Percentiles rank a stretch among this genome's conserved stretches.
These are phyloP conservation scores for Elymus sibiricus DNA, from an alignment of 176 grass and related monocot genomes.

Conservation along the genomic window DNA sequence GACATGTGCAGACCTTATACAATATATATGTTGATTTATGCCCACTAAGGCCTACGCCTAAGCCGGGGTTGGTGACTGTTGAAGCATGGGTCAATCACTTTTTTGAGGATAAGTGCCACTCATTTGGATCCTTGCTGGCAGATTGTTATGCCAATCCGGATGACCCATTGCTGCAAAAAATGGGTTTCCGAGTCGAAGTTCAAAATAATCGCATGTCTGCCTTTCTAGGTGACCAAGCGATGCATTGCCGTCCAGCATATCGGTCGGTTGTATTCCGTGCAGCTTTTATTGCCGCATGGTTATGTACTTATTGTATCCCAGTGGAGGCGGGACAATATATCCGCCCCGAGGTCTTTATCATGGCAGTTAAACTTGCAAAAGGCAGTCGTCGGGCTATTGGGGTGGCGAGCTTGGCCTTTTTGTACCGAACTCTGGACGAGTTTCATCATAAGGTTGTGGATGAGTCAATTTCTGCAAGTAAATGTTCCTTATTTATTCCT, in stretches of 20 bases:
- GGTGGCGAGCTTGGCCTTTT: not conserved
- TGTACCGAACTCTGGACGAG: not conserved
- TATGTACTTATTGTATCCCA: not conserved
- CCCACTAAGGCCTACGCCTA: not conserved
- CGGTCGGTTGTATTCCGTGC: not conserved
- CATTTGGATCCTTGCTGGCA: not conserved
- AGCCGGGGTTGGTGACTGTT: not conserved
- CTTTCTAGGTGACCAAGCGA: not conserved
- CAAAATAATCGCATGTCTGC: not conserved
- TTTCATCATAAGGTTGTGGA: not conserved
- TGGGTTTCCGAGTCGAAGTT: not conserved
- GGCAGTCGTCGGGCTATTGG: not conserved
- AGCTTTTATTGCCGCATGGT: not conserved
- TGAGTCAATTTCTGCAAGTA: not conserved
- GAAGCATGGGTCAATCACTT: not conserved
- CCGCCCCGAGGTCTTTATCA: not conserved
- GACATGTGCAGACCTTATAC: not conserved
- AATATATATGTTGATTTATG: not conserved
- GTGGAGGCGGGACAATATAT: not conserved
- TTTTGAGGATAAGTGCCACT: not conserved
- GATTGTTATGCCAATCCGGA: not conserved
- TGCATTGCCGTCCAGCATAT: not conserved
- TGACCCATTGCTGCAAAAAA: not conserved
- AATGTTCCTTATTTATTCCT: not conserved
- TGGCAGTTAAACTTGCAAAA: not conserved